A percentile compares a stretch with the other conserved stretches of the same genome.
Conservation (phyloP, 176 grass and related monocot species). For the Ampelocalamus luodianensis region DNA sequence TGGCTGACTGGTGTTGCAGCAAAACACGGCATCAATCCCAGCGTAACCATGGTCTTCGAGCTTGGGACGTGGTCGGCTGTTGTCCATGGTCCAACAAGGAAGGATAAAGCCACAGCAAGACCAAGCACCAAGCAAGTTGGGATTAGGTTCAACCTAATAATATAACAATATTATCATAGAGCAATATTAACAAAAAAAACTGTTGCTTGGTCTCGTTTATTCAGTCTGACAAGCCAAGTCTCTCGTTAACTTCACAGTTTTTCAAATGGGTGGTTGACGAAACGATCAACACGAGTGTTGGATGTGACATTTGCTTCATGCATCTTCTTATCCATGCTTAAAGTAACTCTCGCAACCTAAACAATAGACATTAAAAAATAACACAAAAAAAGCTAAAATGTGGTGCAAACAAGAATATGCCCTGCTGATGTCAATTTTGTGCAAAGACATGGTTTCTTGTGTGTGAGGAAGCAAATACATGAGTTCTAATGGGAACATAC, state of each 20-base stretch:
- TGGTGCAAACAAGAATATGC: neutral
- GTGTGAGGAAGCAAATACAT: neutral
- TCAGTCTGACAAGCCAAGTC: slow-evolving; percentile 33
- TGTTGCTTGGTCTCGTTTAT: slow-evolving; percentile 15
- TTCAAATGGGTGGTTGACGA: slow-evolving; percentile 24
- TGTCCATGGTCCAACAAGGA: neutral
- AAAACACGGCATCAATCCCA: neutral
- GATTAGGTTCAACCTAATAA: neutral
- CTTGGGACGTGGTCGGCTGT: slow-evolving; percentile 14
- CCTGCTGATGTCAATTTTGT: neutral
- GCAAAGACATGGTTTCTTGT: neutral
- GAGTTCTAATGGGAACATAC: neutral
- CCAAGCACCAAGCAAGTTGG: neutral
- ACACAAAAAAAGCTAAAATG: neutral
- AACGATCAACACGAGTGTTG: neutral
- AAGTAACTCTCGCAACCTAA: slow-evolving; percentile 8
- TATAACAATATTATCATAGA: neutral
- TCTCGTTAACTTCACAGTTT: neutral
- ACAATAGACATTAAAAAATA: neutral
- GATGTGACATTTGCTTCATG: slow-evolving; percentile 36
- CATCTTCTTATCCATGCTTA: slow-evolving; percentile 25
- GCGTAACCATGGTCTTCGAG: neutral
- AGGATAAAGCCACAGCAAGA: neutral
- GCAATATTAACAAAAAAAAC: no score
- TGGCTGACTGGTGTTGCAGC: neutral